Conservation (phyloP, 306 rosid genomes). For the Quercus parvula region DNA sequence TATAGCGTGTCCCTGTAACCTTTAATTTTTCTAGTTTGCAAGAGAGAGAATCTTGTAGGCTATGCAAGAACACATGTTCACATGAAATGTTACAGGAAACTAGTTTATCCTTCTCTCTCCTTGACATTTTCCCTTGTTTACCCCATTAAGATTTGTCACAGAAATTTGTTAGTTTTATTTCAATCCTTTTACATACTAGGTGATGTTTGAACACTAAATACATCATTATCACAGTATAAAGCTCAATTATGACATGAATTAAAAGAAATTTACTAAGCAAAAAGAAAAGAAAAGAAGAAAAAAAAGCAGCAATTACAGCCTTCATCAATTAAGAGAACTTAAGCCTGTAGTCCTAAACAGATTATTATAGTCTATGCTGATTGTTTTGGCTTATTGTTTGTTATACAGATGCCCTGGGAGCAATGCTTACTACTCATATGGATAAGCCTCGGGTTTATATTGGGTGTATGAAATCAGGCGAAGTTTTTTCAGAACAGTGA, state of each 20-base stretch:
- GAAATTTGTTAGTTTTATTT: background rate
- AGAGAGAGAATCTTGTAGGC: background rate
- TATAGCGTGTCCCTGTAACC: background rate
- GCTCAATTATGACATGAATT: background rate
- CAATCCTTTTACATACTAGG: background rate
- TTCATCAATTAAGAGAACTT: background rate
- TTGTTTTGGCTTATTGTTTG: slow-evolving; percentile 18
- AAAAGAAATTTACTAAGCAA: too few relatives aligned
- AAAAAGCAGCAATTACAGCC: background rate
- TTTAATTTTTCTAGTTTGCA: background rate
- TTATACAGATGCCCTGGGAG: slow-evolving; percentile 62
- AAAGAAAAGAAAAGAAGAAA: background rate
- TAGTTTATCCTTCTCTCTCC: background rate
- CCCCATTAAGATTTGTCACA: background rate
- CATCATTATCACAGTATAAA: background rate
- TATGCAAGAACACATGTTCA: background rate
- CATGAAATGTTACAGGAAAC: background rate
- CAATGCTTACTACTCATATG: slow-evolving; percentile 46
- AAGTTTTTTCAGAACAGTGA: slow-evolving; percentile 69
- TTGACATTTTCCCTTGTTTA: background rate
- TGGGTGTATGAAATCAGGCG: slow-evolving; percentile 85
- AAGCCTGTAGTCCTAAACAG: slow-evolving; percentile 2
- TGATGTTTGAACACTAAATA: background rate
- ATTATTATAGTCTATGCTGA: slow-evolving; percentile 16
- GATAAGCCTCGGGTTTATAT: slow-evolving; percentile 59